Evolutionary conservation across 31 red algal genomes (phyloP).

Genomic region (Endocladia muricata): DNA sequence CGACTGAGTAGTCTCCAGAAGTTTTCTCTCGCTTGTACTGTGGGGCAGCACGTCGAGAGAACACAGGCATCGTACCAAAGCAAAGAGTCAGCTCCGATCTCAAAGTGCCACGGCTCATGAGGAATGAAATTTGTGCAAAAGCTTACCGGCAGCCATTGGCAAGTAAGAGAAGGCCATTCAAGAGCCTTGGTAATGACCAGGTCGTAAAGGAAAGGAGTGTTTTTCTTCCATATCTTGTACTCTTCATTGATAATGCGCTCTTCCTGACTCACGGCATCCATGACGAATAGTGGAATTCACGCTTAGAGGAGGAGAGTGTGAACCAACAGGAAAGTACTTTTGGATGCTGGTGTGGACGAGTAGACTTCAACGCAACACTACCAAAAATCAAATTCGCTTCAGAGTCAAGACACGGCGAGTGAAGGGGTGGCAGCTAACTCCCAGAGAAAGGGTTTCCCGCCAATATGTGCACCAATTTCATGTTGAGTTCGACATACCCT

Average conservation of each 20-base stretch:
- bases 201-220: constrained; percentile 99
- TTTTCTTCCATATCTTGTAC: constrained; percentile 99
- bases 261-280: constrained; percentile 3
- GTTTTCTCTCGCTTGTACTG: constrained; percentile 78
- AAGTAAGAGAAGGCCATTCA: constrained; percentile 98
- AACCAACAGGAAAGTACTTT: no score
- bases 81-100: not conserved
- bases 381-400: no score
- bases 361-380: no score
- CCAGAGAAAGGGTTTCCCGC: no score
- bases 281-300: not conserved
- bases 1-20: constrained; percentile 52
- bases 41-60: not conserved
- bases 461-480: no score
- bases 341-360: no score
- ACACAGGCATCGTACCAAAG: not conserved
- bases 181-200: constrained; percentile 93
- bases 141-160: constrained; percentile 94
- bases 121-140: no score
- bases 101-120: not conserved
- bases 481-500: no score
- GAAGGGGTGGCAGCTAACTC: no score
- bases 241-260: constrained; percentile 91
- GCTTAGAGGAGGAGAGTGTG: no score
- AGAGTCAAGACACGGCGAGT: no score